Evolutionary conservation across 352 stramenopile species (phyloP), one percentile per base, ranked within the genome.

Genomic region (Phytophthora podocarpi): DNA sequence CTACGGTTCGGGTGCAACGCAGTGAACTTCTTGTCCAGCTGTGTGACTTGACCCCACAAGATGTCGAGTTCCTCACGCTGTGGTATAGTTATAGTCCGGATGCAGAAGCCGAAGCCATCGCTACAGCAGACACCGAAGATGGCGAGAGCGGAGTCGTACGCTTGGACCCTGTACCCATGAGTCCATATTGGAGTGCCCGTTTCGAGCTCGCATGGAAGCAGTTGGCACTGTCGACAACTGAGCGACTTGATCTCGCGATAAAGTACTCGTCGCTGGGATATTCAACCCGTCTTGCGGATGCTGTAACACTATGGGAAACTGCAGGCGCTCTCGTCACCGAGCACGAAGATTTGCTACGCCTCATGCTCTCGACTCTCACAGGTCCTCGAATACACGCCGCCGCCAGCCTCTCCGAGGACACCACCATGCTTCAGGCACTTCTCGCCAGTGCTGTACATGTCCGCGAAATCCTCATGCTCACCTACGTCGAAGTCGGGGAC

Each of bases 201-300:
- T 91, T 93, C 37, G 84, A 93, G 47, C 55, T 67, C 0, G 80
- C 83, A 6, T 93, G 84, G 84, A 78, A 82, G 26, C 79, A 86
- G n/a, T 61, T 93, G 20, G 57, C 75, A 28, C 67, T 93, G 51
- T 71, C 79, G 1, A 78, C 80, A 10, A 80, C 81, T 16, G 76
- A 87, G 24, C 67, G 84, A 10, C 67, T 93, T 20, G 81, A 93
- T 58, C 42, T 93, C 18, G 80, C 81, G 4, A 76, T 91, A 74
- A 93, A 93, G 71, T 93, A 91, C 67, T 84, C 79, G 23, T 77
- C 80, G 3, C 55, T 89, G 4, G 72, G 76, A 1, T 72, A 85
- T 36, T 80, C 78, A 23, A 70, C 80, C 12, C 71, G 74, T 1
- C 64, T 93, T 1, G 62, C 81, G 0, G 81, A 93, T 47, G 79